phyloP scores from a whole-genome alignment of 805 yeast species.

The Middelhovenomyces tepae region DNA sequence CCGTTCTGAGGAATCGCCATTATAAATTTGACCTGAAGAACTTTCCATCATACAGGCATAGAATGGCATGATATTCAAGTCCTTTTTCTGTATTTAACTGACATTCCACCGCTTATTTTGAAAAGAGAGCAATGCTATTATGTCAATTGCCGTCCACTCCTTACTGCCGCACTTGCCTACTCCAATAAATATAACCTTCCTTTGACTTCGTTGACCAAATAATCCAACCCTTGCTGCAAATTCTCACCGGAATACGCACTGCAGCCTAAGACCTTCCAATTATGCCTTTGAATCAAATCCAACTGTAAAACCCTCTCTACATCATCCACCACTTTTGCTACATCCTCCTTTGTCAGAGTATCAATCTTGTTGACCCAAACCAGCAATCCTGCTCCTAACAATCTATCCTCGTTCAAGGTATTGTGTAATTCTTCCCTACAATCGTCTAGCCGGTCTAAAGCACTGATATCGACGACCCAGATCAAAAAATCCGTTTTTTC shows the following conservation, averaged over 20 bases:
- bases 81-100: no score
- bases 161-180: slow-evolving; percentile 8
- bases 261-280: slow-evolving; percentile 36
- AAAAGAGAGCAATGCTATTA: background rate
- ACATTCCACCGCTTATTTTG: no score
- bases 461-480: slow-evolving; percentile 76
- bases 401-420: slow-evolving; percentile 55
- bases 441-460: slow-evolving; percentile 54
- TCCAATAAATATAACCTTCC: slow-evolving; percentile 32
- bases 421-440: slow-evolving; percentile 55
- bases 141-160: background rate
- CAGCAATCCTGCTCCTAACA: slow-evolving; percentile 61
- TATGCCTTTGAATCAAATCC: slow-evolving; percentile 28
- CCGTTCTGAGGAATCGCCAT: no score
- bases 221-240: slow-evolving; percentile 33
- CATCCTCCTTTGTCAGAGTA: slow-evolving; percentile 26
- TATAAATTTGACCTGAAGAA: no score
- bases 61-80: no score
- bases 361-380: slow-evolving; percentile 73
- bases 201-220: slow-evolving; percentile 35
- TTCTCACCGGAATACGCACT: slow-evolving; percentile 42
- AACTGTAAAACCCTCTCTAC: slow-evolving; percentile 23
- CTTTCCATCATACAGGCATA: no score
- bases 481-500: slow-evolving; percentile 69
- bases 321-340: slow-evolving; percentile 5